phyloP scores from a whole-genome alignment of 495 filamentous ascomycete genomes.

The Neurospora sp. region DNA sequence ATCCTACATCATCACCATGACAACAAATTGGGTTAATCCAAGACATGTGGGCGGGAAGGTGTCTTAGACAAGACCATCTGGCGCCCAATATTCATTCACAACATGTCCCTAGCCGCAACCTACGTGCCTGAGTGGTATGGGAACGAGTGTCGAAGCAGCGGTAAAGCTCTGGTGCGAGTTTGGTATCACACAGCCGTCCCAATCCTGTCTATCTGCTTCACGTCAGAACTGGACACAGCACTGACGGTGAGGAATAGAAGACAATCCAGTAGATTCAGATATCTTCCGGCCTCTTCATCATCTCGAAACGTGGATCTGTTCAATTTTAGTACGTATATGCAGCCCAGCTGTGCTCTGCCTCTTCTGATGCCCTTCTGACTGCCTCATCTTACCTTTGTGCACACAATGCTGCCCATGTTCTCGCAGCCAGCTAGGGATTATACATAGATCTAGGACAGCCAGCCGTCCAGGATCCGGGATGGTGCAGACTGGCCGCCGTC shows the following conservation, averaged over 20 bases:
- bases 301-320: neutral
- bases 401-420: neutral
- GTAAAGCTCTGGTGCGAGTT: neutral
- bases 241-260: neutral
- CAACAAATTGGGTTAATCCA: neutral
- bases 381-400: neutral
- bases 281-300: neutral
- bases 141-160: neutral
- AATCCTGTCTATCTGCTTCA: neutral
- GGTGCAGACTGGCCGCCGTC: neutral
- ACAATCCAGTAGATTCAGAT: neutral
- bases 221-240: neutral
- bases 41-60: neutral
- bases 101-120: neutral
- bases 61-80: neutral
- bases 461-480: neutral
- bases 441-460: neutral
- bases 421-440: neutral
- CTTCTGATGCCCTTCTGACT: neutral
- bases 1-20: neutral
- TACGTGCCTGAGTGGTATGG: neutral
- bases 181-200: neutral
- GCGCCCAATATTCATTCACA: neutral
- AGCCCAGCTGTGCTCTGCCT: neutral
- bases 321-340: neutral